These are phyloP conservation scores for Aurifilum marmelostoma DNA, from an alignment of 2,329 filamentous ascomycete species.

Conservation along the genomic window DNA sequence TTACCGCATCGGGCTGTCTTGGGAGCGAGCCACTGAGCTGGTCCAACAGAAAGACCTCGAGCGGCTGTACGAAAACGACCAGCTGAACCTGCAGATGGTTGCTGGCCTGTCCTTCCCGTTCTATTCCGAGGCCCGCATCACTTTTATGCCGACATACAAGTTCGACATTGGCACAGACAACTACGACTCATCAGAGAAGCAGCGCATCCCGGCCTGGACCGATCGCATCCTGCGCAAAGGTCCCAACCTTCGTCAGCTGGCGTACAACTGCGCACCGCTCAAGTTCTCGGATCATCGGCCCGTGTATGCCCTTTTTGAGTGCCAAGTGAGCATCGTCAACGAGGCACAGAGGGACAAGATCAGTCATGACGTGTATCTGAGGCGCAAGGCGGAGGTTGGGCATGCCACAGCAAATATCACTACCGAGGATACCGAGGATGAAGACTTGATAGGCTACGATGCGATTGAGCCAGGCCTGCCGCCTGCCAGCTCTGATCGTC, in stretches of 20 bases:
- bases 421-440: slow-evolving; percentile 68
- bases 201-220: slow-evolving; percentile 94
- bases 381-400: slow-evolving; percentile 68
- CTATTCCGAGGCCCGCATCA: slow-evolving; percentile 88
- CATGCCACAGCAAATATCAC: slow-evolving; percentile 61
- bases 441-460: slow-evolving; percentile 80
- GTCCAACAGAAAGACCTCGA: slow-evolving; percentile 75
- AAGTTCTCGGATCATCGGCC: slow-evolving; percentile 95
- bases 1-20: slow-evolving; percentile 85
- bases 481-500: slow-evolving; percentile 67
- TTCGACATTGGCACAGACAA: slow-evolving; percentile 86
- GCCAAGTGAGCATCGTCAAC: slow-evolving; percentile 79
- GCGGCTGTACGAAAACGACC: slow-evolving; percentile 86
- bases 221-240: slow-evolving; percentile 91
- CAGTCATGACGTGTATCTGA: slow-evolving; percentile 73
- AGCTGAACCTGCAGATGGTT: slow-evolving; percentile 97
- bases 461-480: slow-evolving; percentile 78
- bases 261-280: slow-evolving; percentile 81
- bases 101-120: slow-evolving; percentile 86
- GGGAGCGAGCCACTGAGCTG: slow-evolving; percentile 76
- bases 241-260: slow-evolving; percentile 75
- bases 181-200: slow-evolving; percentile 96
- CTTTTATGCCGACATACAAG: slow-evolving; percentile 93
- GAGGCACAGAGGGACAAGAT: slow-evolving; percentile 73
- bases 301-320: slow-evolving; percentile 88